These are phyloP conservation scores for Dianthus caryophyllus DNA, from an alignment of 148 eudicot species.

Conservation along the genomic window DNA sequence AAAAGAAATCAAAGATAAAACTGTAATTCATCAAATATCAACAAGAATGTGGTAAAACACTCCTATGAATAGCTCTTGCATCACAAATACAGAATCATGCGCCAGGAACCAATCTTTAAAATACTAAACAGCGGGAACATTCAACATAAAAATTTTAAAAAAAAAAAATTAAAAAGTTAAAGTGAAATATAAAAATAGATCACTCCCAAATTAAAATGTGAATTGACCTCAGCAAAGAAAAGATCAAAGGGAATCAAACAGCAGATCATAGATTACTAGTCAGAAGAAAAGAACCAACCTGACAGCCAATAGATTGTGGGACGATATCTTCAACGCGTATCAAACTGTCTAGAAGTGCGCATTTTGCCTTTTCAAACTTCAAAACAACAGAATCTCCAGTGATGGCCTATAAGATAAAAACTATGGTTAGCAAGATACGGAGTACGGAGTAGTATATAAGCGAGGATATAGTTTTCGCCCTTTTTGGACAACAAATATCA, in stretches of 20 bases:
- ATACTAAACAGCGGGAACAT: too few relatives aligned
- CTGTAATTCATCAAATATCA: neutral
- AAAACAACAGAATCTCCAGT: conserved; percentile 86
- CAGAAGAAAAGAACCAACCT: conserved; percentile 45
- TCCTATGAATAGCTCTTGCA: neutral
- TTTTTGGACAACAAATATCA: neutral
- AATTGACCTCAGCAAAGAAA: too few relatives aligned
- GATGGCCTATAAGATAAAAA: conserved; percentile 62
- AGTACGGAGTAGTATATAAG: conserved; percentile 3
- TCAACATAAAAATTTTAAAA: too few relatives aligned
- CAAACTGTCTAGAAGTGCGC: conserved; percentile 72
- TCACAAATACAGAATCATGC: too few relatives aligned
- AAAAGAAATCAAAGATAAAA: neutral
- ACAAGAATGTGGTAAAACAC: neutral
- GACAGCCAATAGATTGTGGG: conserved; percentile 78
- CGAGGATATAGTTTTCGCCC: neutral
- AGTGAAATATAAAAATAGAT: too few relatives aligned
- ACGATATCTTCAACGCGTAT: conserved; percentile 86
- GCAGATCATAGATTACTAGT: neutral
- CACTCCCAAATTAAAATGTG: too few relatives aligned
- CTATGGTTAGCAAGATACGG: conserved; percentile 8
- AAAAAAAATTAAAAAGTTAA: too few relatives aligned
- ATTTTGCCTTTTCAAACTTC: conserved; percentile 88
- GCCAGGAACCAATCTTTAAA: too few relatives aligned
- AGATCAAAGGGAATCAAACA: too few relatives aligned